Conservation (phyloP, 768 basidiomycete species). For the Cyathus striatus region DNA sequence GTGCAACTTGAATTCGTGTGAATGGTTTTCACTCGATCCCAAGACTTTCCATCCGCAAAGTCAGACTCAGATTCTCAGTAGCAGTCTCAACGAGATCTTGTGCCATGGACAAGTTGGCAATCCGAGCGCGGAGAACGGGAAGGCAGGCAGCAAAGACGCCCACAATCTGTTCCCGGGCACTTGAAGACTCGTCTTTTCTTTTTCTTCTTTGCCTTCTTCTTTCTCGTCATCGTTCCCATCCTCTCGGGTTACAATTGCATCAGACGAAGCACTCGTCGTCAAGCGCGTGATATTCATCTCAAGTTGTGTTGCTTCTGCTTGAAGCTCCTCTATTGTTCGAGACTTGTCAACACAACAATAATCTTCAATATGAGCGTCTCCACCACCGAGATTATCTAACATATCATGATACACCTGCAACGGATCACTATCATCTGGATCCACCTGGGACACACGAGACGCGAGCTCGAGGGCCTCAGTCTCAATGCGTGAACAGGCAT, state of each 20-base stretch:
- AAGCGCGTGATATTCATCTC: too few species aligned
- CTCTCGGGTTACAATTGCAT: too few species aligned
- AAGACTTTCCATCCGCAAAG: conserved; percentile 43
- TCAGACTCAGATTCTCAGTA: conserved; percentile 43
- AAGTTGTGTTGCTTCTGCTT: conserved; percentile 18
- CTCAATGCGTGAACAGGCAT: conserved; percentile 34
- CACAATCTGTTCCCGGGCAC: conserved; percentile 33
- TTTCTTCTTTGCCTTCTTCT: conserved; percentile 1
- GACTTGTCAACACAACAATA: conserved; percentile 6
- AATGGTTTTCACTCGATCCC: conserved; percentile 22
- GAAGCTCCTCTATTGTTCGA: conserved; percentile 16
- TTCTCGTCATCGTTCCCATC: not conserved
- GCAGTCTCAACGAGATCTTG: conserved; percentile 44
- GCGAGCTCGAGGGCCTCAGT: conserved; percentile 39
- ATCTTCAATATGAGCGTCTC: too few species aligned
- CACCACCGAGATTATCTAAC: conserved; percentile 37
- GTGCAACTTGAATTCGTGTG: too few species aligned
- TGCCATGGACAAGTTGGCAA: conserved; percentile 41
- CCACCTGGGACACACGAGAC: conserved; percentile 13
- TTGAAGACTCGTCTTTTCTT: conserved; percentile 7
- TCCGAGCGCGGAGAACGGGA: conserved; percentile 41
- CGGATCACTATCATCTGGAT: conserved; percentile 31
- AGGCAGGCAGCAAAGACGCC: conserved; percentile 40
- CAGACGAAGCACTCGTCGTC: too few species aligned
- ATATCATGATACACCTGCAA: conserved; percentile 35